Conservation (phyloP, 2,329 filamentous ascomycete genomes). For the Fusarium dlaminii region DNA sequence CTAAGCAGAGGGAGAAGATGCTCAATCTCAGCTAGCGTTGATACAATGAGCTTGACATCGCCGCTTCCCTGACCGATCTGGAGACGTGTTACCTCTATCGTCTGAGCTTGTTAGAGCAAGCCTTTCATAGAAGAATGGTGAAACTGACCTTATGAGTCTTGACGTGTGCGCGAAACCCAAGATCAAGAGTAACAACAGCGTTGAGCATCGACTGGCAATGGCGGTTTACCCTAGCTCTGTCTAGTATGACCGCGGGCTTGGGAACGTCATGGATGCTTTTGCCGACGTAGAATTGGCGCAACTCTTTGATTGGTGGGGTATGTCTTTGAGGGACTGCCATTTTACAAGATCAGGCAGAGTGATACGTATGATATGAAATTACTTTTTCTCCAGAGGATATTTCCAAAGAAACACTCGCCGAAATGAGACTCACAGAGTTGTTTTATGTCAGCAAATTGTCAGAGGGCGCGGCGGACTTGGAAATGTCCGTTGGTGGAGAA, state of each 20-base stretch:
- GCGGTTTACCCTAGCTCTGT: conserved; percentile 59
- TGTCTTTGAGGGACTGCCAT: conserved; percentile 40
- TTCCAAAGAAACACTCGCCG: fast-evolving
- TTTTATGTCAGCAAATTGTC: neutral
- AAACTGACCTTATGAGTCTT: conserved; percentile 70
- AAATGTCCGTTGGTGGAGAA: neutral
- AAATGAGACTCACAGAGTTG: neutral
- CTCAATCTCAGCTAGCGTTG: conserved; percentile 68
- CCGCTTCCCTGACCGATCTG: conserved; percentile 58
- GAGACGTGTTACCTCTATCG: conserved; percentile 61
- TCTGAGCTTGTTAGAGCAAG: conserved; percentile 49
- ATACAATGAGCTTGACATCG: conserved; percentile 65
- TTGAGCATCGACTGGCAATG: conserved; percentile 68
- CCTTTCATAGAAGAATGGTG: fast-evolving
- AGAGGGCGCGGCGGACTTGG: neutral
- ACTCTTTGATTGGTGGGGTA: conserved; percentile 4
- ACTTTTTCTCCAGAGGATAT: fast-evolving
- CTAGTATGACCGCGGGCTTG: conserved; percentile 66
- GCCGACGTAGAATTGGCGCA: conserved; percentile 42
- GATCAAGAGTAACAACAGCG: conserved; percentile 56
- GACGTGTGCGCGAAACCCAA: conserved; percentile 69
- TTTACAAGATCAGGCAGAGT: fast-evolving
- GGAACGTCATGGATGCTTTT: conserved; percentile 50
- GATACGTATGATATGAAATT: fast-evolving
- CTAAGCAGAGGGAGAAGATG: conserved; percentile 59